Conservation (phyloP, 768 basidiomycete genomes). For the Serendipita indica region DNA sequence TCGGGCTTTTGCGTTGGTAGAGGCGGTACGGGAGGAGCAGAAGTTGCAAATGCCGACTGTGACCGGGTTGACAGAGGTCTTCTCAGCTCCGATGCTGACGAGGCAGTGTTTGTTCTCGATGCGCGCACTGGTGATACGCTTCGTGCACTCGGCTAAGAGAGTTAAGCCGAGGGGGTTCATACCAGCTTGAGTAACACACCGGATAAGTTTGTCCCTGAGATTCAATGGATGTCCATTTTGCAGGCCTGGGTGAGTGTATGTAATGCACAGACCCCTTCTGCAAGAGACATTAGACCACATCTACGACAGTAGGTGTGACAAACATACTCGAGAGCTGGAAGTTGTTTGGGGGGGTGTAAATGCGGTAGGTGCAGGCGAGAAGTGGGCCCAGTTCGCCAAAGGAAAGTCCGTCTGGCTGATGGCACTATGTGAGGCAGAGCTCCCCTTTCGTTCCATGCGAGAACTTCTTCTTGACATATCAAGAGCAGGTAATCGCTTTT, state of each 20-base stretch:
- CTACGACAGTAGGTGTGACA: not conserved
- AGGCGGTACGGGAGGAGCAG: not conserved
- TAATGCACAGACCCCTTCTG: slow-evolving; percentile 3
- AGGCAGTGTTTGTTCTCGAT: not conserved
- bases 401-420: not conserved
- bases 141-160: not conserved
- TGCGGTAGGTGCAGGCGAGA: not conserved
- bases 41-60: not conserved
- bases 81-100: not conserved
- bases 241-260: slow-evolving; percentile 5
- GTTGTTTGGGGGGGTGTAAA: not conserved
- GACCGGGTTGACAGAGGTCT: not conserved
- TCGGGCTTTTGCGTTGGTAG: not conserved
- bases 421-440: too few relatives aligned
- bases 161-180: not conserved
- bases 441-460: not conserved
- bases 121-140: not conserved
- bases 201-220: too few relatives aligned
- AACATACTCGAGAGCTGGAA: not conserved
- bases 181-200: too few relatives aligned
- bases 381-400: not conserved
- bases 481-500: not conserved
- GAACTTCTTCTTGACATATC: not conserved
- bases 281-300: not conserved
- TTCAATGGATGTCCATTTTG: not conserved